Evolutionary conservation across 2,329 filamentous ascomycete species (phyloP), one percentile per base, ranked within the genome.

Genomic region (Diaporthe amygdali): DNA sequence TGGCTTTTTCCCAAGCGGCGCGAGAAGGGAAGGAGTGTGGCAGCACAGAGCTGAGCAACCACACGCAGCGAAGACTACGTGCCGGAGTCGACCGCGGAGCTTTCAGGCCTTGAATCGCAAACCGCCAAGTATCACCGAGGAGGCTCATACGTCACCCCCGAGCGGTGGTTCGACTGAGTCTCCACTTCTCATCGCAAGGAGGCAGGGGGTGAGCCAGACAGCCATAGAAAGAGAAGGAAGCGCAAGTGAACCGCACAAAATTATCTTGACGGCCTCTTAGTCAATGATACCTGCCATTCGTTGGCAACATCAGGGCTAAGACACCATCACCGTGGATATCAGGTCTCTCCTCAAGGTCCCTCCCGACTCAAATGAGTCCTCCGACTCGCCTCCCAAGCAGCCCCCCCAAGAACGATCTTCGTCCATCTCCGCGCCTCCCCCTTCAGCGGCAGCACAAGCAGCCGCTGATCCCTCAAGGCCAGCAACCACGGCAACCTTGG

Each of bases 261-360:
- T 27, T 46, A 46, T 47, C 56, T 27, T 22, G 56, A 63, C 56
- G 56, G 27, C 41, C 56, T 46, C 56, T 63, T 47, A 34, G 56
- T 46, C 56, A 27, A 47, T 46, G 56, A 63, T 75, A 76, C 54
- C 71, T 72, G 76, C 77, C 78, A 74, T 71, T 76, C 71, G 66
- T 77, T 77, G 81, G 79, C 81, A 77, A 73, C 73, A 51, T 70
- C 78, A 79, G 76, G 68, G 76, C 76, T 74, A 81, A 66, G 79
- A 79, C 76, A 87, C 87, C 89, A 90, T 86, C 90, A 95, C 88
- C 89, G 92, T 97, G 95, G 95, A 97, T 95, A 97, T 97, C 93
- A 91, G 93, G 84, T 92, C 93, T 76, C 90, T 97, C 76, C 89
- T 97, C 83, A 94, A 95, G 88, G 89, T 88, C 80, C 85, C 56